These are phyloP conservation scores for Colletotrichum liaoningense DNA, from an alignment of 2,329 filamentous ascomycete genomes.

Conservation along the genomic window DNA sequence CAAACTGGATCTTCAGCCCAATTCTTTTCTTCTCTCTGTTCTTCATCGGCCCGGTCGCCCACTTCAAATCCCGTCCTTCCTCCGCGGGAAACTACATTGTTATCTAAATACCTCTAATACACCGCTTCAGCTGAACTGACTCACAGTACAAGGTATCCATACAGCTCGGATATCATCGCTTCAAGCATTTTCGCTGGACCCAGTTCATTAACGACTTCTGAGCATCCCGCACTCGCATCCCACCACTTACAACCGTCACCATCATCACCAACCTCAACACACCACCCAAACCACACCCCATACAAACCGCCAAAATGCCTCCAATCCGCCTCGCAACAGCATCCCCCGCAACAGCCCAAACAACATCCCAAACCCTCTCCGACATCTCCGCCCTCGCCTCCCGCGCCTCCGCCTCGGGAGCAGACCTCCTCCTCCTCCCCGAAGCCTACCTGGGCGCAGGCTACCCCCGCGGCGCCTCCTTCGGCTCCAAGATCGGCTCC, in stretches of 20 bases:
- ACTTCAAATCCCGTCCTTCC: conserved; percentile 6
- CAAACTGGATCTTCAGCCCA: background rate
- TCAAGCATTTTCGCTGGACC: background rate
- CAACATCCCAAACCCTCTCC: conserved; percentile 69
- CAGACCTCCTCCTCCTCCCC: conserved; percentile 85
- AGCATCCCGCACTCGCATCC: background rate
- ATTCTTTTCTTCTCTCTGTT: background rate
- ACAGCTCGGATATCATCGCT: background rate
- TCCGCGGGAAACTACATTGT: background rate
- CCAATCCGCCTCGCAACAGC: conserved; percentile 65
- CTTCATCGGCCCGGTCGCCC: background rate
- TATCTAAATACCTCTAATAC: background rate
- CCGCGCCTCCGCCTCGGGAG: conserved; percentile 65
- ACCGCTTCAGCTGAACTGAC: background rate
- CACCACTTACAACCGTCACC: background rate
- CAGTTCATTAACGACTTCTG: background rate
- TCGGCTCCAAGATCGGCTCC: conserved; percentile 80
- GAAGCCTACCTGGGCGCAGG: conserved; percentile 88
- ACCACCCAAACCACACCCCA: background rate
- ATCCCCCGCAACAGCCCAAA: conserved; percentile 62
- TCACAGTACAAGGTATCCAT: background rate
- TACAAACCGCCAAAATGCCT: conserved; percentile 18
- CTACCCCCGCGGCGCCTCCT: conserved; percentile 84
- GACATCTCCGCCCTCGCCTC: conserved; percentile 73
- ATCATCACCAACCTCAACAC: background rate